Percentiles rank a stretch among this genome's conserved stretches.
phyloP scores from a whole-genome alignment of 495 filamentous ascomycete genomes.

The Xeromyces bisporus region DNA sequence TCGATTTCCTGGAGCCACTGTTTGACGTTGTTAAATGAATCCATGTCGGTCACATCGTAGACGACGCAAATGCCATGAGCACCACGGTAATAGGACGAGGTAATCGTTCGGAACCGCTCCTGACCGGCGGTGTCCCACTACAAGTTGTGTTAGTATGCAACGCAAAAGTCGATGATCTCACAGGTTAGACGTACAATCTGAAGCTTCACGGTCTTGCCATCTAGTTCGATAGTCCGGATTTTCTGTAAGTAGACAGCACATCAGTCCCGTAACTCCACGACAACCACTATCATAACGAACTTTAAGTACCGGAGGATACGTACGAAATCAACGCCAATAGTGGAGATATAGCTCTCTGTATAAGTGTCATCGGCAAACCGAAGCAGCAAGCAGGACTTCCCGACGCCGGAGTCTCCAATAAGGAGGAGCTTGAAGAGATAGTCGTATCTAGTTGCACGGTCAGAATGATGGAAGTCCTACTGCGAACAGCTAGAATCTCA shows the following conservation, averaged over 20 bases:
- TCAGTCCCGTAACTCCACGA: no score
- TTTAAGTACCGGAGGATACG: no score
- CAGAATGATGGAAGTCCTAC: slow-evolving; percentile 9
- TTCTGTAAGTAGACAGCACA: slow-evolving; percentile 43
- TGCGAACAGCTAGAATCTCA: slow-evolving; percentile 2
- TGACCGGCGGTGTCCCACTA: slow-evolving; percentile 99
- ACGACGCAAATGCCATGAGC: slow-evolving; percentile 99
- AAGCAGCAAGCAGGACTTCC: slow-evolving; percentile 95
- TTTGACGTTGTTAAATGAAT: slow-evolving; percentile 99
- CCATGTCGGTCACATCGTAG: slow-evolving; percentile 99
- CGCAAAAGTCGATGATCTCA: background rate
- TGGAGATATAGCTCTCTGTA: slow-evolving; percentile 99
- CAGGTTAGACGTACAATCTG: slow-evolving; percentile 65
- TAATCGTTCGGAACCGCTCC: slow-evolving; percentile 98
- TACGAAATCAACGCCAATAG: slow-evolving; percentile 98
- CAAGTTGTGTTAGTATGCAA: slow-evolving; percentile 7
- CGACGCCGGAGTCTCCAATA: slow-evolving; percentile 98
- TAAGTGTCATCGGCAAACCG: slow-evolving; percentile 99
- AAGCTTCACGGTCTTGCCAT: slow-evolving; percentile 98
- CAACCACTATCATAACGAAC: no score
- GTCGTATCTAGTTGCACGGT: slow-evolving; percentile 64
- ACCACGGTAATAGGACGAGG: slow-evolving; percentile 96
- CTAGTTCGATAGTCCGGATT: slow-evolving; percentile 98
- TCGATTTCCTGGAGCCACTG: slow-evolving; percentile 99
- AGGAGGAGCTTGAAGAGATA: slow-evolving; percentile 99